Evolutionary conservation across 2,329 filamentous ascomycete genomes (phyloP), one percentile per base, ranked within the genome.

Genomic region (Ophiostoma piceae): DNA sequence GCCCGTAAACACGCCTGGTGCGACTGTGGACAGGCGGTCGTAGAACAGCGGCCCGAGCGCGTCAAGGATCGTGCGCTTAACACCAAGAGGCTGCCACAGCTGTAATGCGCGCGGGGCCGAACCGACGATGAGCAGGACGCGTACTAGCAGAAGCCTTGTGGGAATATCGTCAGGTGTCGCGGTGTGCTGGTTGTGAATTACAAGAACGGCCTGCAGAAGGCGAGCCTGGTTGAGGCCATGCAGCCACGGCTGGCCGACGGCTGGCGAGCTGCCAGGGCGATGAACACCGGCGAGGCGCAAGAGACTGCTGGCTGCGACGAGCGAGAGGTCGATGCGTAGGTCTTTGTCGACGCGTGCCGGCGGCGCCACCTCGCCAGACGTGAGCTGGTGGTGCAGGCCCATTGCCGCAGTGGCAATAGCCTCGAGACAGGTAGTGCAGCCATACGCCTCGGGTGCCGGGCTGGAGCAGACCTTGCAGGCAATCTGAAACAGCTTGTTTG

Each of bases 1-100:
- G 75, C 72, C 82, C 72, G 69, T 72, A 54, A 82, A 81, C 62
- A 80, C 73, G 0, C 78, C 79, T 0, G 85, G 85, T 0, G 85
- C 79, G 1, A 87, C 75, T 0, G 80, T 83, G 1, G 84, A 84
- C 6, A 87, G 76, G 1, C 86, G 81, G 74, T 88, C 86, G 71
- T 84, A 83, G 71, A 85, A 85, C 1, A 86, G 77, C 0, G 84
- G 82, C 2, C 80, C 84, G 0, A 88, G 79, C 0, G 84, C 83
- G 72, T 87, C 85, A n/a, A 85, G 82, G 37, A 87, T 84, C 0
- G 84, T 84, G 29, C 85, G 81, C 76, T 88, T 88, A 1, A 88
- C 82, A 2, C 81, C 84, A 11, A 87, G 79, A 0, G 79, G 79
- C 12, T 80, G 78, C 84, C 85, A 87, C 1, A 85, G 76, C 43